phyloP scores from a whole-genome alignment of 2,329 filamentous ascomycete species.

The Teratosphaeriaceae sp. region DNA sequence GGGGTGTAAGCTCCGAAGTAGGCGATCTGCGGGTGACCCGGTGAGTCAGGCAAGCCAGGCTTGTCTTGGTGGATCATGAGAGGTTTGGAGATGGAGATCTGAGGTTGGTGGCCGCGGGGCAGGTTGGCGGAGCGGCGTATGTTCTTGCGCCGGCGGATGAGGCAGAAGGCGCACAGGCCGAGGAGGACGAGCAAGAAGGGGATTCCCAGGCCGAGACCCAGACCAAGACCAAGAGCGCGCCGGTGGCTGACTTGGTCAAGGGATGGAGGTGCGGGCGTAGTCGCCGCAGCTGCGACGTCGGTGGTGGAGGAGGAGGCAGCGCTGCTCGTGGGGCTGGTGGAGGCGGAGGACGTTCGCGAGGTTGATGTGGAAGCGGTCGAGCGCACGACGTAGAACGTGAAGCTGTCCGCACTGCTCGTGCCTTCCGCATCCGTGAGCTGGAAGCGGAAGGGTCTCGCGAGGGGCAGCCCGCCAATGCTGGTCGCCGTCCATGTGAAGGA shows the following conservation, averaged over 20 bases:
- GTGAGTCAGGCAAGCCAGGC: not conserved
- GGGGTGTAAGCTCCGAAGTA: not conserved
- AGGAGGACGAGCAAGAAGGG: constrained; percentile 6
- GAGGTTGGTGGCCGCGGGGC: not conserved
- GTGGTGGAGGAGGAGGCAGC: not conserved
- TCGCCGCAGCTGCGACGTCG: not conserved
- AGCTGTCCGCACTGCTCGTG: constrained; percentile 3
- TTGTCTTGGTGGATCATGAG: not conserved
- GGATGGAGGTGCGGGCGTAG: not conserved
- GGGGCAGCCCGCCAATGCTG: not conserved
- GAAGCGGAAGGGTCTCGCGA: constrained; percentile 3
- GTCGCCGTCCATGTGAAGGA: constrained; percentile 6
- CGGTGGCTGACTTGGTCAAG: not conserved
- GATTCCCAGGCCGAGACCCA: constrained; percentile 12
- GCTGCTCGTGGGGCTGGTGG: constrained; percentile 1
- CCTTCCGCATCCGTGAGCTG: constrained; percentile 6
- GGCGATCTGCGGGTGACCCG: not conserved
- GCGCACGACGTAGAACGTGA: constrained; percentile 3
- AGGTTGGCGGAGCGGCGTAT: not conserved
- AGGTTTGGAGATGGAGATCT: constrained; percentile 2
- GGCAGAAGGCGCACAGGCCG: constrained; percentile 4
- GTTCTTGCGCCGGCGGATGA: constrained; percentile 7
- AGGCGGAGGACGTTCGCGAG: not conserved
- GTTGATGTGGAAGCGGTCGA: too few species aligned
- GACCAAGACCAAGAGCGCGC: constrained; percentile 2